These are phyloP conservation scores for Babesia sp. DNA, from an alignment of 169 alveolate species.

Conservation along the genomic window DNA sequence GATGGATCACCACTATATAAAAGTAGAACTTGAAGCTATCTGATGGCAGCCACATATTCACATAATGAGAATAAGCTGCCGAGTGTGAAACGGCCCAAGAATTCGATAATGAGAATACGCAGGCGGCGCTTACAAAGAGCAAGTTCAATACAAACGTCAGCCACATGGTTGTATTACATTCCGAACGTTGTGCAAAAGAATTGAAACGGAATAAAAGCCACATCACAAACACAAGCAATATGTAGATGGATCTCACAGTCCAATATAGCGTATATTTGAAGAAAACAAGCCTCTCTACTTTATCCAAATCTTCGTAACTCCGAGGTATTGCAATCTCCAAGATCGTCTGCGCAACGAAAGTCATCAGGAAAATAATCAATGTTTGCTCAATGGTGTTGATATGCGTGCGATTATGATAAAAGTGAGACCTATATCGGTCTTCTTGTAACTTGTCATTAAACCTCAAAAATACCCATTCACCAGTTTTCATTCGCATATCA, in stretches of 20 bases:
- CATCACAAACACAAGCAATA: constrained; percentile 75
- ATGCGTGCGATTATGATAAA: constrained; percentile 82
- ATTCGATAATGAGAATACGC: constrained; percentile 80
- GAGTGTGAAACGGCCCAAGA: constrained; percentile 73
- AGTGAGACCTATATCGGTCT: constrained; percentile 82
- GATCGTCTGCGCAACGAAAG: constrained; percentile 83
- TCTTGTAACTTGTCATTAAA: constrained; percentile 83
- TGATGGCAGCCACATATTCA: constrained; percentile 77
- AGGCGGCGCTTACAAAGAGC: constrained; percentile 82
- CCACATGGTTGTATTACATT: constrained; percentile 69
- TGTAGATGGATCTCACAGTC: constrained; percentile 85
- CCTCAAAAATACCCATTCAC: constrained; percentile 75
- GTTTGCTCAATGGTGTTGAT: constrained; percentile 85
- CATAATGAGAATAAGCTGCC: constrained; percentile 13
- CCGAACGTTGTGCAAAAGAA: constrained; percentile 53
- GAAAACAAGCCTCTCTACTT: constrained; percentile 67
- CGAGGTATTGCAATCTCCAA: constrained; percentile 79
- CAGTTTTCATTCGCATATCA: constrained; percentile 48
- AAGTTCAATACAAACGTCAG: constrained; percentile 77
- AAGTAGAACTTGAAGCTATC: constrained; percentile 82
- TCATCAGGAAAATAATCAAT: constrained; percentile 79
- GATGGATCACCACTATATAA: constrained; percentile 81
- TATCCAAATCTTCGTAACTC: constrained; percentile 61
- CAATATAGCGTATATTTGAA: constrained; percentile 76
- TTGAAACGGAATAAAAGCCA: constrained; percentile 85